These are phyloP conservation scores for Aphanocladium album DNA, from an alignment of 2,329 filamentous ascomycete genomes.

Conservation along the genomic window DNA sequence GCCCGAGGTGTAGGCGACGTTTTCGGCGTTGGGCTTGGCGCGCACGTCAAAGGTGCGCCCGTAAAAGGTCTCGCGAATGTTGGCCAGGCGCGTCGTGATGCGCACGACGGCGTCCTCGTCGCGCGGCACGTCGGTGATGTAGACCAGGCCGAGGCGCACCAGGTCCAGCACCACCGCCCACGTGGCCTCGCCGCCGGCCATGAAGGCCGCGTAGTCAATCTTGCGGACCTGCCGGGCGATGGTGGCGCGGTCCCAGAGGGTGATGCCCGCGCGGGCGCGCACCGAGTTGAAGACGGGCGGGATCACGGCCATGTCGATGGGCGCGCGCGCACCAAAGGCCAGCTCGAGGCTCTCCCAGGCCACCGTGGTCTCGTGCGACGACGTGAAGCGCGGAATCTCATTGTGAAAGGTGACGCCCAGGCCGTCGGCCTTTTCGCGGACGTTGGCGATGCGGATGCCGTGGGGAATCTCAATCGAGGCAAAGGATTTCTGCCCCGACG, in stretches of 20 bases:
- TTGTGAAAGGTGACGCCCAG: slow-evolving; percentile 57
- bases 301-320: slow-evolving; percentile 20
- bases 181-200: slow-evolving; percentile 51
- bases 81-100: slow-evolving; percentile 69
- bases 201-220: slow-evolving; percentile 68
- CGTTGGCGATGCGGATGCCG: slow-evolving; percentile 27
- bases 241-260: slow-evolving; percentile 36
- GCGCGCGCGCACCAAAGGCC: slow-evolving; percentile 20
- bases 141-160: slow-evolving; percentile 64
- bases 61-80: slow-evolving; percentile 83
- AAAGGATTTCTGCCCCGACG: slow-evolving; percentile 57
- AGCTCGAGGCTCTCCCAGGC: slow-evolving; percentile 34
- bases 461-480: slow-evolving; percentile 36
- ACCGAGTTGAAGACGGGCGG: slow-evolving; percentile 20
- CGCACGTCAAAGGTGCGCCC: slow-evolving; percentile 86
- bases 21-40: slow-evolving; percentile 76
- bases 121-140: slow-evolving; percentile 69
- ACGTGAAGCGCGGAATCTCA: slow-evolving; percentile 34
- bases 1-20: slow-evolving; percentile 83
- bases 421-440: slow-evolving; percentile 29
- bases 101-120: slow-evolving; percentile 59
- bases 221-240: slow-evolving; percentile 44
- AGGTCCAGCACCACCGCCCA: slow-evolving; percentile 59
- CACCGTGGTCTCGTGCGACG: slow-evolving; percentile 30
- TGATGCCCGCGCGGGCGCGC: slow-evolving; percentile 28